phyloP scores from a whole-genome alignment of 2,329 filamentous ascomycete species.

The Microsporum ferrugineum region DNA sequence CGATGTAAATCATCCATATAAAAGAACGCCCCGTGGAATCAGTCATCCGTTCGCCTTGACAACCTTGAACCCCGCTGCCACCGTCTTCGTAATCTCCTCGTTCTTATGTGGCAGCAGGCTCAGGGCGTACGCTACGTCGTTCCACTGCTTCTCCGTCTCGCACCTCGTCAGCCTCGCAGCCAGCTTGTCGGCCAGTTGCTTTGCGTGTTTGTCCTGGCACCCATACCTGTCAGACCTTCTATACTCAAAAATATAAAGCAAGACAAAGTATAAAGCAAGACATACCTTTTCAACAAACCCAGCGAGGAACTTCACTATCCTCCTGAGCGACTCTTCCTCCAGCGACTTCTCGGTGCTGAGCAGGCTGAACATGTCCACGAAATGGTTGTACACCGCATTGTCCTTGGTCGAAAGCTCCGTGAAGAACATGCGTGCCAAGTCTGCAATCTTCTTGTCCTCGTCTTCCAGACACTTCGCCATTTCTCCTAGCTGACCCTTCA shows the following conservation, averaged over 20 bases:
- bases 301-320: slow-evolving; percentile 83
- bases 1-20: not conserved
- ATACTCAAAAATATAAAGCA: not conserved
- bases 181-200: slow-evolving; percentile 84
- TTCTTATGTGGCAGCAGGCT: slow-evolving; percentile 68
- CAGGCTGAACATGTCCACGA: slow-evolving; percentile 96
- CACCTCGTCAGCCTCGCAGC: slow-evolving; percentile 75
- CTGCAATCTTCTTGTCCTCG: slow-evolving; percentile 83
- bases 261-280: not conserved
- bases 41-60: slow-evolving; percentile 49
- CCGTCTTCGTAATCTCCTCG: slow-evolving; percentile 35
- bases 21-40: not conserved
- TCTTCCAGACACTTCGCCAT: slow-evolving; percentile 99
- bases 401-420: slow-evolving; percentile 95
- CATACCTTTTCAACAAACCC: slow-evolving; percentile 94
- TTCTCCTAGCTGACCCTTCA: slow-evolving; percentile 94
- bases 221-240: not conserved
- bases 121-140: slow-evolving; percentile 87
- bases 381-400: slow-evolving; percentile 98
- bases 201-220: slow-evolving; percentile 82
- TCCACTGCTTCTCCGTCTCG: slow-evolving; percentile 92
- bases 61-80: slow-evolving; percentile 44
- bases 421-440: slow-evolving; percentile 96
- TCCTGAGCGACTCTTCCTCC: slow-evolving; percentile 72
- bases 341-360: slow-evolving; percentile 70